Base-by-base conservation (phyloP, 495 filamentous ascomycete genomes). In the Rhizodiscina lignyota region DNA sequence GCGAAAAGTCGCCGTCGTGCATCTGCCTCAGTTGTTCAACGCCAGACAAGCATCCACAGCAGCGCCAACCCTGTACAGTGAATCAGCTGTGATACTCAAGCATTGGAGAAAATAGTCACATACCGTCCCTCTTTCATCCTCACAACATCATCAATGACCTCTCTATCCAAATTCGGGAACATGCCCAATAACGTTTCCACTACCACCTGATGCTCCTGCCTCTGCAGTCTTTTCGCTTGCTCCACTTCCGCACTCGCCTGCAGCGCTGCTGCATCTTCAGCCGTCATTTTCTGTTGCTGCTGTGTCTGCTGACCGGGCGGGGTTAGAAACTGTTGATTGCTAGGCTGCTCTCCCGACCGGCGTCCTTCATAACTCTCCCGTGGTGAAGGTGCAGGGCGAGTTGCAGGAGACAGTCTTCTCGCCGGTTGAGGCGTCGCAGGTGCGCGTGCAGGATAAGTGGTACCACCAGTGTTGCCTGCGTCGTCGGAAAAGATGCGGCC, bases 401-500 rank as follows among this genome's bases (percentile, higher is more conserved):
- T 10, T 10, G 15, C 12, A 16, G 33, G 33, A 5, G 15, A 10
- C 5, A 36, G 34, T 11, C 5, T 23, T 3, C 32, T 64, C 4
- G 61, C 63, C 18, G 71, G 60, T 36, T 68, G 69, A 16, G 79
- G 70, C 16, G 72, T 70, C 17, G 61, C 50, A 5, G 67, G 61
- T 39, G 27, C 53, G 10, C 44, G 42, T 5, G 32, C 32, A 4
- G 36, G 20, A 5, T 35, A 31, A 18, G 43, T 17, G 5, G 26
- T 16, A 19, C 21, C 20, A 5, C 35, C 8, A 20, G 38, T 42
- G 35, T 42, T 8, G 10, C 26, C 27, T 18, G 32, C 42, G 28
- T 93, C 85, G 32, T 97, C 89, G 1, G 82, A 83, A 59, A 99
- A 96, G 23, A 99, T 94, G 36, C 85, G 76, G n/a, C 91, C 89